A percentile compares a stretch with the other conserved stretches of the same genome.
phyloP scores from a whole-genome alignment of 257 asterid species.

The Eucommia ulmoides region DNA sequence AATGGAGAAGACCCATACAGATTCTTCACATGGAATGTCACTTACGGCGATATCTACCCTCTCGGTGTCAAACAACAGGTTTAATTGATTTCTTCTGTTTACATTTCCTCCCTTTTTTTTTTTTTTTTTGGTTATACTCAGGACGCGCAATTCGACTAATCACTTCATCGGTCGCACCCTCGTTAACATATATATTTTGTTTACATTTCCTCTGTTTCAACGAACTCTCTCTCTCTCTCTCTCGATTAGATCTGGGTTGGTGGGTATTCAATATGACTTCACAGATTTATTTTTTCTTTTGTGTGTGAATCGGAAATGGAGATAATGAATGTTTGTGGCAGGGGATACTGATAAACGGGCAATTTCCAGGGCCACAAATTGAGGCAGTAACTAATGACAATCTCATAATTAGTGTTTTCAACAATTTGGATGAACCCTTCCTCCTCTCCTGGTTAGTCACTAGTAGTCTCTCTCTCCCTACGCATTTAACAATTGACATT shows the following conservation, averaged over 20 bases:
- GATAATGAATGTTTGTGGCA: slow-evolving; percentile 7
- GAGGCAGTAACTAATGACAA: slow-evolving; percentile 31
- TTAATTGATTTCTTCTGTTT: background rate
- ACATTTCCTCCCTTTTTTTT: background rate
- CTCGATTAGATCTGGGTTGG: no score
- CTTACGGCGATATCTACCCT: slow-evolving; percentile 40
- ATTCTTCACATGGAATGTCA: slow-evolving; percentile 30
- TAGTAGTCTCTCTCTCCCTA: background rate
- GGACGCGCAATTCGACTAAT: no score
- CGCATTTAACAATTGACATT: no score
- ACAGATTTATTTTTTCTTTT: no score
- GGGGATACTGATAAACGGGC: slow-evolving; percentile 46
- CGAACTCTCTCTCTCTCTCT: no score
- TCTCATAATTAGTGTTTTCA: slow-evolving; percentile 26
- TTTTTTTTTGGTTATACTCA: no score
- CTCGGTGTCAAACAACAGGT: slow-evolving; percentile 45
- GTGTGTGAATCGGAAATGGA: background rate
- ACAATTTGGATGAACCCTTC: slow-evolving; percentile 33
- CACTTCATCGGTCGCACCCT: no score
- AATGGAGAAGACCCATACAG: slow-evolving; percentile 32
- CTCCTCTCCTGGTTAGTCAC: slow-evolving; percentile 29
- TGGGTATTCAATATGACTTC: no score
- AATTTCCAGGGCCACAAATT: slow-evolving; percentile 38
- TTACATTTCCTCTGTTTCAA: no score
- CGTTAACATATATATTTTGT: no score